Evolutionary conservation across 2,329 filamentous ascomycete genomes (phyloP), one percentile per base, ranked within the genome.

Genomic region (Cercospora zeae-maydis): DNA sequence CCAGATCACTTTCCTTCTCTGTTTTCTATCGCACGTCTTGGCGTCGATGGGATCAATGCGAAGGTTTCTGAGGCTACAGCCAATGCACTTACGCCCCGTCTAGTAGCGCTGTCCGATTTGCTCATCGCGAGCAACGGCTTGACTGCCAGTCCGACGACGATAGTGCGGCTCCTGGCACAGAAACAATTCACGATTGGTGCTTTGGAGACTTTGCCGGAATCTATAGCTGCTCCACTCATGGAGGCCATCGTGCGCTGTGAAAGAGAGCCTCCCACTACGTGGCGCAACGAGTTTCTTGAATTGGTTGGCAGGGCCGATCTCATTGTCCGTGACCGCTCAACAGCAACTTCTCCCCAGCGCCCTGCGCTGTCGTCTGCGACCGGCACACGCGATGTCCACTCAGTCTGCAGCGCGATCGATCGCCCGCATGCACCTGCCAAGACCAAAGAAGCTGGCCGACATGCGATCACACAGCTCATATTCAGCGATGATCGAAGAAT

Each of bases 401-500:
- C 87, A n/a, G 87, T 96, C 33, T 93, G 91, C 67, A 83, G 86
- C 63, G 84, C 82, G 39, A 79, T 85, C 1, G 87, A 91, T 49
- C 82, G 86, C 39, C 79, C 83, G 49, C 83, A 85, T 49, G 83
- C 86, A 0, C 86, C 89, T 59, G 89, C 95, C 67, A 91, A 91
- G 52, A 88, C 89, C 5, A 89, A 92, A 60, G 93, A 95, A 74
- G 89, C 88, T 33, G 91, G 96, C 72, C 68, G 75, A 27, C 88
- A 93, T 75, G 84, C 88, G 9, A 87, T 98, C 7, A 96, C 95
- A 31, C 87, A 88, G 57, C 82, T 95, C 8, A 88, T 99, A 30
- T 99, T 98, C 82, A 88, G 88, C 63, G 92, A 98, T 68, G 95
- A 99, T 72, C 87, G 92, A 63, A 88, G 95, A 36, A 88, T 96